Evolutionary conservation across 1,139 yeast species (phyloP), one percentile per base, ranked within the genome.

Genomic region (Pneumocystis jirovecii): DNA sequence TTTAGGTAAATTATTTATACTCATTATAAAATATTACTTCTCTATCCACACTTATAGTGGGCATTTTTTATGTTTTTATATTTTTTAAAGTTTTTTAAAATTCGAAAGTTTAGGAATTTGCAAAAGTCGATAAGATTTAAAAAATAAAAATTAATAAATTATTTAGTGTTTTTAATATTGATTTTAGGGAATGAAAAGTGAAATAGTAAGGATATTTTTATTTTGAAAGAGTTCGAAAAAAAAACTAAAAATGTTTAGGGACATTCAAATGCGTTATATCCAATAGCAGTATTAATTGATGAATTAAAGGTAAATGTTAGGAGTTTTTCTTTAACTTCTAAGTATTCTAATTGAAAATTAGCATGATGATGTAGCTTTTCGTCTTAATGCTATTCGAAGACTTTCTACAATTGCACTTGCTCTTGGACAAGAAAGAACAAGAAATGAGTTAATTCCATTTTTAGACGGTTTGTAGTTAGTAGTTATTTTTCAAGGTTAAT

Each of bases 351-450:
- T 40, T 44, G 21, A 45, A 8, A 56, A 44, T 31, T 60, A 81
- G 75, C 89, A 93, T 76, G 98, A 95, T 73, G 98, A 95, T 74
- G 95, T 93, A 63, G 83, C 96, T 44, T 86, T 90, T 73, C 82
- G 99, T 68, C 91, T 95, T 56, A 91, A 87, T 71, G 98, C 98
- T 62, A 91, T 93, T 96, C 88, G 88, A 72, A 85, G 95, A 71
- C 80, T 95, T 70, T 95, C 93, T 70, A 91, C 97, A 60, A 93
- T 95, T 73, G 96, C 97, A 62, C 80, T 90, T 68, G 98, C 98
- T 1, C 79, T 95, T 69, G 98, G 98, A 10, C 95, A 95, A 8
- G 96, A 89, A 74, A 83, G 98, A 73, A 89, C 97, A 21, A 82
- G 96, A 68, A 81, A 82, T 64, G 98, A 95, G 76, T 81, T 95